Evolutionary conservation across 2,329 filamentous ascomycete species (phyloP).

Genomic region (Botrytis cinerea): DNA sequence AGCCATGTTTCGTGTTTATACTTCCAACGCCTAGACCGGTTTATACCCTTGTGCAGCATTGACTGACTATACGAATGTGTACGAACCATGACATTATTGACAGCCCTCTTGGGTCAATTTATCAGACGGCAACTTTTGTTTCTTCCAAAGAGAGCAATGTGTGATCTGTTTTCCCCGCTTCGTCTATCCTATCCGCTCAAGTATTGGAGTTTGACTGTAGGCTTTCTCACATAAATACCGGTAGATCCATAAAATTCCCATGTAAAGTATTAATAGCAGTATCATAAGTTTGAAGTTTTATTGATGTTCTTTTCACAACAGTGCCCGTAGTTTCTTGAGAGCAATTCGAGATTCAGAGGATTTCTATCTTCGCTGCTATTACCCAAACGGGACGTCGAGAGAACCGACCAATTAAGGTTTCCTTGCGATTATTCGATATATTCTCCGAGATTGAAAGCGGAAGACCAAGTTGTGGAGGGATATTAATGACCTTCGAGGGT

Average conservation of each 20-base stretch:
- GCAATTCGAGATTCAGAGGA: not conserved
- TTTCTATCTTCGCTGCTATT: not conserved
- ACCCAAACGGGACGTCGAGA: not conserved
- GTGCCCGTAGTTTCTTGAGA: not conserved
- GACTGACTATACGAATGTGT: not conserved
- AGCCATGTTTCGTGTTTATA: conserved; percentile 4
- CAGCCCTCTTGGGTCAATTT: not conserved
- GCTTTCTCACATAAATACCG: no score
- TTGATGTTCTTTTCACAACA: not conserved
- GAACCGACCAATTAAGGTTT: not conserved
- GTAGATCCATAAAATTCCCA: not conserved
- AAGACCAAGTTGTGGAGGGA: not conserved
- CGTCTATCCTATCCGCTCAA: not conserved
- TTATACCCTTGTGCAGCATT: not conserved
- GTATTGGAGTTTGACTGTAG: not conserved
- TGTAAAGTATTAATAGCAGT: not conserved
- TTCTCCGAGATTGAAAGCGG: not conserved
- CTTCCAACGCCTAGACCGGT: not conserved
- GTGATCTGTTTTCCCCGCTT: not conserved
- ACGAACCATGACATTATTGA: not conserved
- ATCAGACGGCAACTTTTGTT: not conserved
- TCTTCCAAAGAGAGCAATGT: not conserved
- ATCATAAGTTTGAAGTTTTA: not conserved
- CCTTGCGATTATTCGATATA: not conserved
- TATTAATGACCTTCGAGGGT: not conserved